Evolutionary conservation across 768 basidiomycete species (phyloP).

Genomic region (Suillus alpinus): DNA sequence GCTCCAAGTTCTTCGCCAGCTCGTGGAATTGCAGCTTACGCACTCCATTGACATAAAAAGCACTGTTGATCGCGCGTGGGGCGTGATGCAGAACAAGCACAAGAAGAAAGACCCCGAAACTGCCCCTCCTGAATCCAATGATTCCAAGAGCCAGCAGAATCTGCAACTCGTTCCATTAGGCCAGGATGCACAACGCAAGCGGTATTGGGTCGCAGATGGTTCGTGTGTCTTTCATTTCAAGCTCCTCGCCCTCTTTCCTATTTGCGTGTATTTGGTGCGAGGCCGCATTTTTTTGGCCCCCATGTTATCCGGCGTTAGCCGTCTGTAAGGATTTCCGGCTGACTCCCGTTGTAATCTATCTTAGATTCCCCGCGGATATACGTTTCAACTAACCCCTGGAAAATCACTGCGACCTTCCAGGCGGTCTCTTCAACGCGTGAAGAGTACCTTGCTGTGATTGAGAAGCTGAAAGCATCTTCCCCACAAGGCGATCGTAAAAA

Average conservation of each 20-base stretch:
- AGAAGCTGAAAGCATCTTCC: conserved; percentile 50
- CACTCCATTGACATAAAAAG: conserved; percentile 68
- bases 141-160: conserved; percentile 64
- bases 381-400: conserved; percentile 87
- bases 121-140: conserved; percentile 53
- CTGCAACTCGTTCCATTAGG: conserved; percentile 71
- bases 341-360: conserved; percentile 30
- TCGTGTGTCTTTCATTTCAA: conserved; percentile 50
- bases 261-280: conserved; percentile 74
- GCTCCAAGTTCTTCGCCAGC: conserved; percentile 80
- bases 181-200: conserved; percentile 70
- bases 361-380: conserved; percentile 85
- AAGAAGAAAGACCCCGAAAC: conserved; percentile 70
- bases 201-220: conserved; percentile 90
- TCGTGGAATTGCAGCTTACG: conserved; percentile 80
- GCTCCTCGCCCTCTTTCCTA: conserved; percentile 37
- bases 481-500: conserved; percentile 50
- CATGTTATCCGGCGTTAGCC: conserved; percentile 36
- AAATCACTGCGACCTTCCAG: conserved; percentile 75
- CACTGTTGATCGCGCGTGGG: conserved; percentile 82
- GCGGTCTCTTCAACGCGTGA: conserved; percentile 67
- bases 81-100: conserved; percentile 79
- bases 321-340: conserved; percentile 32
- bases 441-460: conserved; percentile 67
- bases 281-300: conserved; percentile 45